Evolutionary conservation across 2,329 filamentous ascomycete species (phyloP), one percentile per base, ranked within the genome.

Genomic region (Alternaria solani): DNA sequence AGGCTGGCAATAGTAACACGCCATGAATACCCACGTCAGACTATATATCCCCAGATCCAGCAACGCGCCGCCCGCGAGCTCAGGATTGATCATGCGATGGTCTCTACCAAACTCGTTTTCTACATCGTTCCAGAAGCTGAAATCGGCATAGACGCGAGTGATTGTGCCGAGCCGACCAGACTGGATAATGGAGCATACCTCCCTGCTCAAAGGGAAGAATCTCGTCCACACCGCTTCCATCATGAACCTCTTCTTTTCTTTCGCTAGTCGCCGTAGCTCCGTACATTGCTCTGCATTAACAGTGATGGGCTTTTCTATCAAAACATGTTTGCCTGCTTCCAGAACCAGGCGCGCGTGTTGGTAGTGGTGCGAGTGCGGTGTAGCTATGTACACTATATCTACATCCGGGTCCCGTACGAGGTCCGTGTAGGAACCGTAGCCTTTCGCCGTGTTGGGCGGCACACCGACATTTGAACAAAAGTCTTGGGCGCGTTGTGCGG

Each of bases 351-450:
- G 92, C 64, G 88, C 87, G 80, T 96, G 94, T 78, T 96, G 92
- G 82, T 94, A 96, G 82, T 97, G 93, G 78, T 96, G 93, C 70
- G 91, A 94, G 81, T 96, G 93, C 12, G 93, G 93, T 2, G 93
- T 96, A 23, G 92, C 93, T 56, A 97, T 87, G 79, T 96, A 97
- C 80, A 97, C 81, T 69, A 96, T 92, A 78, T 96, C 91, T 67
- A 96, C 86, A 69, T 92, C 86, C 5, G 89, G 82, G 75, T 96
- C 92, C 46, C 86, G 85, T 23, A 94, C 92, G 28, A 97, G 86
- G 74, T 93, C 91, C 61, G 88, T 85, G 79, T 97, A 97, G 8
- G 89, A 91, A 59, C 90, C 91, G 75, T 96, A 96, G 7, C 89
- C 85, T 69, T 87, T 87, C 58, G 90, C 89, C 7, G 87, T 83